Evolutionary conservation across 805 yeast species (phyloP), one percentile per base, ranked within the genome.

Genomic region (Teunomyces atbi): DNA sequence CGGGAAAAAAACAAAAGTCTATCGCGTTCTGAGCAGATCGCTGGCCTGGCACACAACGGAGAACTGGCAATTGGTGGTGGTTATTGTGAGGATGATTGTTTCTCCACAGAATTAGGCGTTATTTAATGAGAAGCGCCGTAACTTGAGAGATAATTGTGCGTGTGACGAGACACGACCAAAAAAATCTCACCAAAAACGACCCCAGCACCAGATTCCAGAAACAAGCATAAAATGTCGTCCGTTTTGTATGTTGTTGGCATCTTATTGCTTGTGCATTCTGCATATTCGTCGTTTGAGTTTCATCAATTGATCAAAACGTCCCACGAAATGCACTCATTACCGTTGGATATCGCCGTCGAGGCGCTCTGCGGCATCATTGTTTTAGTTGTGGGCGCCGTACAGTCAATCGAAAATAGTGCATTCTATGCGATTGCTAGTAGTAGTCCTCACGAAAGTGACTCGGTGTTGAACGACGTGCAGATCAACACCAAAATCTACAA

Each of bases 201-300:
- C 5, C 8, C 12, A n/a, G 10, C 5, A 28, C 3, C 33, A 29
- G 16, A 6, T 3, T 4, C 33, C 8, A n/a, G 12, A 5, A n/a
- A 8, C 16, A 29, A 28, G 11, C 13, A 30, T 11, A 3, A 30
- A 30, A 30, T 19, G 39, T 20, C 41, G 19, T 39, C 41, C 11
- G 16, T 42, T 6, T 42, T 52, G 35, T 53, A 46, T 41, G 11
- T 46, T 6, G 27, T 51, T 12, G 58, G 54, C 15, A 30, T 43
- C 39, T 45, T 52, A 33, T 50, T 50, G 39, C 64, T 79, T 30
- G 42, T 69, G 1, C 83, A 81, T 56, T 73, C 82, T 1, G 81
- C 76, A 1, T 79, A 77, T 51, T 79, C 84, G 5, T 71, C 83
- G 2, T 76, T 73, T 51, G 83, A 79, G 54, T 71, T 70, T 60